Base-by-base conservation (phyloP, 345 rosid species). In the Salix viminalis region DNA sequence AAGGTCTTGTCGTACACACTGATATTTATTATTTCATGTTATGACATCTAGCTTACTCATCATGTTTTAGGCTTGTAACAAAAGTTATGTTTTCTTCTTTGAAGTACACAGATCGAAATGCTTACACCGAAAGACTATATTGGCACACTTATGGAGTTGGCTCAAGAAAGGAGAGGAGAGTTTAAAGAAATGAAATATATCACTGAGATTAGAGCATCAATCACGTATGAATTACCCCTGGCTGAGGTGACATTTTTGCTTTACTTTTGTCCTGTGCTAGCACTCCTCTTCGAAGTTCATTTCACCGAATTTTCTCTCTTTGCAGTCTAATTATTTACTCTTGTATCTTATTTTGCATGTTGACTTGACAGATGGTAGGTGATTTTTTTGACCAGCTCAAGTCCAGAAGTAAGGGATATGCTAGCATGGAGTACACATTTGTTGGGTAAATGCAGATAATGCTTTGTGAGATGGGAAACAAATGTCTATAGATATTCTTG, bases 341-440 rank as follows among this genome's bases (percentile, higher is more conserved):
- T 70, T 71, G 42, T 78, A 34, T 50, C 84, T 81, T 42, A 24
- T 26, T 76, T 19, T 74, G 48, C 76, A 65, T 82, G 24, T 52
- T 76, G 34, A 26, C 72, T 80, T 79, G 72, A 64, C 87, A 96
- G 99, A 96, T 96, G 99, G 96, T 96, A 69, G 99, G 99, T 37
- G 99, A 96, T 88, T 96, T 96, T 85, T 96, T 93, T 81, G 99
- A 96, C 77, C 99, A 93, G 77, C 83, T 96, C 44, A 96, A 96
- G 84, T 96, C 99, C 68, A 90, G 92, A 83, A 90, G 93, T 80
- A 96, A 93, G 84, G 99, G 99, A 52, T 96, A 96, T 89, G 99
- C 97, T 46, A 96, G 99, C 92, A 91, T 96, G 99, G 99, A 96
- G 80, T 96, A 96, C 82, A 88, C 88, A 26, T 86, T 96, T 81